Evolutionary conservation across 768 basidiomycete species (phyloP), one percentile per base, ranked within the genome.

Genomic region (Tylopilus vinaceipallidus): DNA sequence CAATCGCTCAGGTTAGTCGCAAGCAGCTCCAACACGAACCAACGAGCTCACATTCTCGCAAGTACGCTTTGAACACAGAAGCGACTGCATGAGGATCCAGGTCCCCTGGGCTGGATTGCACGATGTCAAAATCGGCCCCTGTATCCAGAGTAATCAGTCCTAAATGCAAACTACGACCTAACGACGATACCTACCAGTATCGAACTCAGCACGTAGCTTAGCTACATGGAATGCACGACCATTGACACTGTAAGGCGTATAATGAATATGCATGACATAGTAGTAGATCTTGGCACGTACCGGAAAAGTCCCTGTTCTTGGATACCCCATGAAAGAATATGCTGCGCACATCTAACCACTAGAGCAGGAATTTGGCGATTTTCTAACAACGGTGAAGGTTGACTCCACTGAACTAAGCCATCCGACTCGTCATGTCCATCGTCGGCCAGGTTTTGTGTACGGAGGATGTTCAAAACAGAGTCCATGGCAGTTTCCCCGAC

Each of bases 71-170:
- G 73, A 95, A 97, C 26, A 95, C 73, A 22, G 91, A 90, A 17
- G 94, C 85, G 7, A 98, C 94, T 1, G 92, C 91, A 66, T 98
- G 93, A 40, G 95, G 95, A 63, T 98, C 95, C 30, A 98, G 71
- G 61, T 98, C 93, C 8, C 88, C 83, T 22, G 92, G 93, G 42
- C 79, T 78, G 54, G 84, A 88, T 53, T 81, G 80, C 34, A 76
- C 70, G 71, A 98, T 80, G 62, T 93, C 86, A 59, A 86, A 91
- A 70, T 98, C 95, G 44, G 86, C 88, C 49, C 93, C 91, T 86
- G 60, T 34, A 33, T 64, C 49, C 22, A 43, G 20, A 27, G 20
- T 16, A 29, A 23, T 68, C 42, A 47, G 16, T 45, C n/a, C 34
- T 16, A 11, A 29, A 34, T 41, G 34, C 39, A 38, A 30, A 23